Evolutionary conservation across 495 filamentous ascomycete species (phyloP), one percentile per base, ranked within the genome.

Genomic region (Xanthoparmelia taractica): DNA sequence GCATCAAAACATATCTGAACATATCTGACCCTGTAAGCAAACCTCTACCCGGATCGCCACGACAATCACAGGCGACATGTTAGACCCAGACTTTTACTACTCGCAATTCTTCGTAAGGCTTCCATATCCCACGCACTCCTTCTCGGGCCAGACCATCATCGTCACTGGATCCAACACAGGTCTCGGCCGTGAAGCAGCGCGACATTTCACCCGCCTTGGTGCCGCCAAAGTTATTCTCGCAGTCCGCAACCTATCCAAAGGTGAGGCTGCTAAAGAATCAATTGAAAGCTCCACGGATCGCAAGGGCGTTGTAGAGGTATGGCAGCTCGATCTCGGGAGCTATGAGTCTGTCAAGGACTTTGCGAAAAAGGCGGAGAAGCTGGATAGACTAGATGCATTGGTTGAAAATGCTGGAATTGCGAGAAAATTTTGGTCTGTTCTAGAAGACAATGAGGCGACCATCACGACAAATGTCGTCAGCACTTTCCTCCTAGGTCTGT

Each of bases 111-210:
- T 80, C 59, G 61, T 76, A 29, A 76, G 66, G n/a, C 55, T 59
- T 23, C 64, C 67, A 33, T 27, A 69, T 23, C 80, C 79, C 4
- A 72, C 66, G 0, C 61, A 31, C 59, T 66, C 65, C 58, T 69
- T 70, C 63, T 58, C 66, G 6, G 71, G 69, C 50, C 69, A 82
- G 60, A 84, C 78, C 4, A 71, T 81, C 50, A 75, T 85, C 37
- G 73, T 84, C 13, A 80, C 82, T 0, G 82, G 82, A 8, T 70
- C 78, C 34, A 85, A 83, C 61, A 67, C 65, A 12, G 81, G 82
- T 18, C 66, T 82, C 2, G 80, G 80, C 1, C 67, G 74, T 8
- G 79, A 82, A 65, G 73, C 79, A 17, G 73, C 74, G 27, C 71
- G 73, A 8, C 78, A 80, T 60, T 67, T 80, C 47, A 66, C 72